Evolutionary conservation across 2,329 filamentous ascomycete genomes (phyloP), one percentile per base, ranked within the genome.

Genomic region (Nectriaceae sp.): DNA sequence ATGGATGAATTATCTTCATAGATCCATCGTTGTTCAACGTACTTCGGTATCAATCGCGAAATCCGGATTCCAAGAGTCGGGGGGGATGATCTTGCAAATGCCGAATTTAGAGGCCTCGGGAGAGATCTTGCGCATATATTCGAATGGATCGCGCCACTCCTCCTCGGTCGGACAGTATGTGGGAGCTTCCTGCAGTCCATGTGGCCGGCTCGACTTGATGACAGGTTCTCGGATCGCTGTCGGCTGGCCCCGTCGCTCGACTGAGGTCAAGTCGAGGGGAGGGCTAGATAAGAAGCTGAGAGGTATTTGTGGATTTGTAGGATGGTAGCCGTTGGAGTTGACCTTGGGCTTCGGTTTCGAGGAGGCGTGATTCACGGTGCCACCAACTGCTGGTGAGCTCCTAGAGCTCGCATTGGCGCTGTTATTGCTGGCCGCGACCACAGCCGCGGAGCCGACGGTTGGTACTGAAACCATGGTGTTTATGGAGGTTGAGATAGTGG

Each of bases 31-130:
- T 24, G 38, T 19, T 18, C 40, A 21, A 55, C 68, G 39, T 58
- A 97, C 93, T 84, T 97, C 91, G 19, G 93, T 97, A 66, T 99
- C 91, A 64, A 99, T 95, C 37, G 92, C 92, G 69, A 99, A 97
- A 15, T 90, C 80, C 6, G 94, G 94, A 63, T 95, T 93, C 94
- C 94, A 99, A 26, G 80, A 85, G 54, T 94, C 90, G 1, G 94
- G 94, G 4, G 94, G 94, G 47, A 99, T 89, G 53, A 99, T 90
- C 71, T 97, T 96, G 79, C 91, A 92, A 45, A 99, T 89, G 42
- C 94, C 94, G 70, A 89, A 97, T 62, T 92, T 84, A 57, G 80
- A 83, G 20, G 90, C 94, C 67, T 97, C 91, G 1, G 90, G 85
- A 1, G 86, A 79, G 59, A 99, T 97, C 70, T 93, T 97, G 66